Evolutionary conservation across 805 yeast species (phyloP).

Genomic region (Ascoidea asiatica): DNA sequence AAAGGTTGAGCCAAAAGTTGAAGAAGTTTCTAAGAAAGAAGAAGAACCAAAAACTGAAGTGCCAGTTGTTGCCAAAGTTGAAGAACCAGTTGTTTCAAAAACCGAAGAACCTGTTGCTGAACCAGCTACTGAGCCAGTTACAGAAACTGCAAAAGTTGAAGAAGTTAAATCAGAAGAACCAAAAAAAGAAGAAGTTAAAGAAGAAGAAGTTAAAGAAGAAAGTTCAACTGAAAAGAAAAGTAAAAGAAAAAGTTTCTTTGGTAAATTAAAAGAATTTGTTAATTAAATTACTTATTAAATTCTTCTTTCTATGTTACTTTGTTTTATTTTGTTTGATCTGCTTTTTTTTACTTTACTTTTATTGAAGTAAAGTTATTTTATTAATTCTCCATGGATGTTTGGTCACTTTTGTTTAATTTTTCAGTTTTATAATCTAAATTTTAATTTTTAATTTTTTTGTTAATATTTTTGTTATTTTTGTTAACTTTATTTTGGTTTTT

Average conservation of each 20-base stretch:
- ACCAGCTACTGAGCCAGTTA: not conserved
- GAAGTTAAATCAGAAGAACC: not conserved
- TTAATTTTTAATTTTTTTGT: no score
- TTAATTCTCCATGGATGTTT: no score
- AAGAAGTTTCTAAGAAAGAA: not conserved
- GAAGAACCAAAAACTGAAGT: not conserved
- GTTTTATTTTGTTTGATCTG: no score
- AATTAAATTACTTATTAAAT: no score
- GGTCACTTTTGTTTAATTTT: no score
- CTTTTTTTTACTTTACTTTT: no score
- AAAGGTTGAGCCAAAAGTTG: not conserved
- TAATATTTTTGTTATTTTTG: no score
- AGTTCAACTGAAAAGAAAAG: no score
- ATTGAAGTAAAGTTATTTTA: no score
- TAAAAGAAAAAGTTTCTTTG: not conserved
- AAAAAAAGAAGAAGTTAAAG: not conserved
- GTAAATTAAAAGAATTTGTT: not conserved
- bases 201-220: not conserved
- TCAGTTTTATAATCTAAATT: no score
- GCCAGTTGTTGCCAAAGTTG: not conserved
- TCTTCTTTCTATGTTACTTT: no score
- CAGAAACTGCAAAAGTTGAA: not conserved
- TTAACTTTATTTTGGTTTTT: no score
- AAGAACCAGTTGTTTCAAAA: not conserved
- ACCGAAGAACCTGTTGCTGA: not conserved